Percentiles rank a stretch among this genome's conserved stretches.
Conservation (phyloP, 768 basidiomycete species). For the Termitomyces heimii region DNA sequence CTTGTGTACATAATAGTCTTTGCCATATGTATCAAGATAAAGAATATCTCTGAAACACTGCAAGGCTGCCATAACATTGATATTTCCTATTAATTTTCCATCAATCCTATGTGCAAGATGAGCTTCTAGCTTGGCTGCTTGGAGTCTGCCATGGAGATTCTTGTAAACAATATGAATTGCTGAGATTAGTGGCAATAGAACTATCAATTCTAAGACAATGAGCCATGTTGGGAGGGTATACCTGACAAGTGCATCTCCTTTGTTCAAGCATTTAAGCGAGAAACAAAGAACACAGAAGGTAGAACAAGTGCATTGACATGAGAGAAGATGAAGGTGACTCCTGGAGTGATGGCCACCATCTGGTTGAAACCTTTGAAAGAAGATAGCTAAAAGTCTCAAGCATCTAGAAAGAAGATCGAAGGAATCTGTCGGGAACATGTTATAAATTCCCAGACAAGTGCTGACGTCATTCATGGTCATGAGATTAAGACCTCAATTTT, state of each 20-base stretch:
- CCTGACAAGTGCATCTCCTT: slow-evolving; percentile 4
- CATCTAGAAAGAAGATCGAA: too few species aligned
- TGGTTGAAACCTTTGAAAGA: too few species aligned
- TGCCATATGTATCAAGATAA: slow-evolving; percentile 37
- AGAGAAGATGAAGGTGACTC: slow-evolving; percentile 24
- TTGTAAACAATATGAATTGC: slow-evolving; percentile 23
- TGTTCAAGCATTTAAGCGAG: slow-evolving; percentile 11
- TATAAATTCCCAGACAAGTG: too few species aligned
- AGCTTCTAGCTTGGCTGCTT: slow-evolving; percentile 40
- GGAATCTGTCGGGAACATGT: too few species aligned
- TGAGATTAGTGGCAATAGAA: slow-evolving; percentile 28
- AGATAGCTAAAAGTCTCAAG: background rate
- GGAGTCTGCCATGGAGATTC: slow-evolving; percentile 23
- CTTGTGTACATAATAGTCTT: background rate
- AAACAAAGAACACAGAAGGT: slow-evolving; percentile 14
- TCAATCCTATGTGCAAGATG: slow-evolving; percentile 31
- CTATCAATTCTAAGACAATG: slow-evolving; percentile 20
- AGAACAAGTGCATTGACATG: slow-evolving; percentile 14
- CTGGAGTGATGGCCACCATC: slow-evolving; percentile 29
- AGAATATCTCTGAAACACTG: slow-evolving; percentile 32
- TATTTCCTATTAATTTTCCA: slow-evolving; percentile 38
- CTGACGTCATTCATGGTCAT: too few species aligned
- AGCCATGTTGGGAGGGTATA: slow-evolving; percentile 31
- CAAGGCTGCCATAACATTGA: slow-evolving; percentile 33
- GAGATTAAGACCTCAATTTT: too few species aligned